phyloP scores from a whole-genome alignment of 768 basidiomycete species.

The Hygrocybe coccinea region DNA sequence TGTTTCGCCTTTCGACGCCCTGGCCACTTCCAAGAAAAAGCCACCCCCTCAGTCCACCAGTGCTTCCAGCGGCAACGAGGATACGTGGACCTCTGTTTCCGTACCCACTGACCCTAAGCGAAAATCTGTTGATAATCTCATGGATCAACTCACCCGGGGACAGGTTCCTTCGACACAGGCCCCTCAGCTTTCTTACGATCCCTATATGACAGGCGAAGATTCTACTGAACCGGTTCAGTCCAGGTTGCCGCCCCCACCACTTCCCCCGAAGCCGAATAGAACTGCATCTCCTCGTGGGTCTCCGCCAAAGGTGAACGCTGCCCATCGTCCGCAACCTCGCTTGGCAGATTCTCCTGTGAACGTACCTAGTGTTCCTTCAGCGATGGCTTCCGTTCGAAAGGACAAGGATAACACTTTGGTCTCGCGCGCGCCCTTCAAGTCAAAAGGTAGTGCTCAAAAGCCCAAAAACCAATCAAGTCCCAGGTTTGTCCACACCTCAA shows the following conservation, averaged over 20 bases:
- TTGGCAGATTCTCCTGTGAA: constrained; percentile 48
- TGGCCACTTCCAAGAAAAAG: constrained; percentile 64
- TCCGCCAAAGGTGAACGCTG: constrained; percentile 54
- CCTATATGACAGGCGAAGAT: constrained; percentile 41
- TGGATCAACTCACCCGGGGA: constrained; percentile 64
- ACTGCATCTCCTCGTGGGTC: constrained; percentile 57
- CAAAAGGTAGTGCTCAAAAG: constrained; percentile 34
- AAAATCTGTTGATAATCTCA: constrained; percentile 77
- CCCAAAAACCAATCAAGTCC: constrained; percentile 53
- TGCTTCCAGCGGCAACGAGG: constrained; percentile 47
- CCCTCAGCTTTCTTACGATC: constrained; percentile 41
- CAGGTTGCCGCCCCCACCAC: constrained; percentile 57
- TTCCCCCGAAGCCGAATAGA: constrained; percentile 55
- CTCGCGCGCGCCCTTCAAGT: constrained; percentile 41
- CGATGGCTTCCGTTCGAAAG: constrained; percentile 32
- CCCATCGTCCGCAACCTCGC: constrained; percentile 47
- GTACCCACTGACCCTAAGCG: constrained; percentile 55
- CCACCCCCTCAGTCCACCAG: constrained; percentile 47
- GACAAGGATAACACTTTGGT: constrained; percentile 73
- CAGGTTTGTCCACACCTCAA: constrained; percentile 36
- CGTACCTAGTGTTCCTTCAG: constrained; percentile 32
- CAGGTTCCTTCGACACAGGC: constrained; percentile 37
- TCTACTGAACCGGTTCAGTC: constrained; percentile 41
- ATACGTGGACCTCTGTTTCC: constrained; percentile 50
- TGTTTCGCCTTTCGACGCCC: constrained; percentile 77